Evolutionary conservation across 1,284 basidiomycete genomes (phyloP), one percentile per base, ranked within the genome.

Genomic region (Ganoderma resinaceum): DNA sequence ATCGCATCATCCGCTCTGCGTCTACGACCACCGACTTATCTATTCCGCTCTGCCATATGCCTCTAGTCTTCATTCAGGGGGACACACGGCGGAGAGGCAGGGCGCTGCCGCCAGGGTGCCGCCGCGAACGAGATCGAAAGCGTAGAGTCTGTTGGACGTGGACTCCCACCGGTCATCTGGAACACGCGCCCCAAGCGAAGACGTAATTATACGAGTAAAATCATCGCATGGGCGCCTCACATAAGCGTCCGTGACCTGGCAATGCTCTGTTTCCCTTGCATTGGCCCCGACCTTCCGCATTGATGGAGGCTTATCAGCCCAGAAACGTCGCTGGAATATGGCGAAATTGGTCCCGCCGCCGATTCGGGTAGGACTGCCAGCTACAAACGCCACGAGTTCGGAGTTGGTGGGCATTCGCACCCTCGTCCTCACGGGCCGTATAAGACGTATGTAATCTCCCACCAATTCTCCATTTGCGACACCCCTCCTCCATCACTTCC

Each of bases 361-460:
- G 58, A 60, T 69, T 74, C 61, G 58, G 71, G 70, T 63, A 72
- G 67, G 70, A 62, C 61, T 67, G 61, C 33, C 61, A 57, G 29
- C 68, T 42, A 58, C 66, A 70, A 66, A 71, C 70, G 72, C 73
- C 70, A 73, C 71, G 67, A 62, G 60, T 72, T 70, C 71, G 75
- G 75, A 73, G 73, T 74, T 73, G 63, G 46, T 31, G 42, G 55
- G 58, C 57, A 58, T 76, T 75, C 73, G 67, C 73, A 74, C 75
- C 71, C 68, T 70, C 66, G 26, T 65, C 59, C 69, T 46, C 59
- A 63, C 63, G 65, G 70, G 61, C 68, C 43, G 64, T 76, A 76
- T 76, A 76, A 76, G 73, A 75, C 67, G 73, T 75, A 76, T 76
- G 75, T 76, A 75, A 76, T 73, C 74, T 72, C 75, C 72, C 75